phyloP scores from a whole-genome alignment of 495 filamentous ascomycete species.

The Pyrenula aspistea region DNA sequence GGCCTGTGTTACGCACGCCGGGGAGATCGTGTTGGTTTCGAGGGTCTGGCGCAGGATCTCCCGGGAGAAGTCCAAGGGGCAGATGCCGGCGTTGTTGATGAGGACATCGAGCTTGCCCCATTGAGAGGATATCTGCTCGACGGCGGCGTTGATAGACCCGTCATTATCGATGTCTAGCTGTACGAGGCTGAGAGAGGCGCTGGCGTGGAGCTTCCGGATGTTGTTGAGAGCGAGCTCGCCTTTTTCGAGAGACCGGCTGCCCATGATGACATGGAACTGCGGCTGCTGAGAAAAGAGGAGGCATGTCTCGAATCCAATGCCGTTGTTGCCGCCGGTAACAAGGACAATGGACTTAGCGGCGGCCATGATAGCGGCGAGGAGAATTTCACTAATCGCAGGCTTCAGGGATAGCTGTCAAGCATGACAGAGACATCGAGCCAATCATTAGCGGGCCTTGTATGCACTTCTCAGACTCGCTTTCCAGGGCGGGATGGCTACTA shows the following conservation, averaged over 20 bases:
- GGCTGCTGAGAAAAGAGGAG: constrained; percentile 1
- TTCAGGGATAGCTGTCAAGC: too few species aligned
- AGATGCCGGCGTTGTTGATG: neutral
- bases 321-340: constrained; percentile 32
- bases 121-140: neutral
- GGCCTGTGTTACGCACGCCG: constrained; percentile 23
- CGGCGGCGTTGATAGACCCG: constrained; percentile 10
- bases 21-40: constrained; percentile 29
- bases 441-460: too few species aligned
- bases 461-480: too few species aligned
- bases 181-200: constrained; percentile 3
- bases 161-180: constrained; percentile 16
- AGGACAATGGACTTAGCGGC: constrained; percentile 20
- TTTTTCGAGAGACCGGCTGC: constrained; percentile 17
- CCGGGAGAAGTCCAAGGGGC: neutral
- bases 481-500: too few species aligned
- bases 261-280: neutral
- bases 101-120: neutral
- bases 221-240: constrained; percentile 14
- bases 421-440: too few species aligned
- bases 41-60: constrained; percentile 8
- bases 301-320: constrained; percentile 24
- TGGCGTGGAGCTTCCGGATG: constrained; percentile 8
- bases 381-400: neutral
- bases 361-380: neutral